These are phyloP conservation scores for Pelargonium myrrhifolium DNA, from an alignment of 441 rosid species.

Conservation along the genomic window DNA sequence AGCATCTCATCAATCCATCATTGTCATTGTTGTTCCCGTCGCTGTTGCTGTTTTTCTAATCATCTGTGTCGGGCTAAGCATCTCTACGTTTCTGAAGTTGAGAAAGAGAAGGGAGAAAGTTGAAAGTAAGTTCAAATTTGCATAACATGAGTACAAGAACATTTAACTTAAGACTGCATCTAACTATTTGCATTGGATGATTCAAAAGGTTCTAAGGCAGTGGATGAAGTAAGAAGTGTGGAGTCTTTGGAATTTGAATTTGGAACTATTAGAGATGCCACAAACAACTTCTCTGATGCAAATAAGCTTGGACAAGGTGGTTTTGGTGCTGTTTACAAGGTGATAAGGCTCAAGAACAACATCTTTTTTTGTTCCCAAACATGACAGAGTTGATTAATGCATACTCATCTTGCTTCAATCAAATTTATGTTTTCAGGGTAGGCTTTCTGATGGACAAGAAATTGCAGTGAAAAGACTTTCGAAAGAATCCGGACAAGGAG, in stretches of 20 bases:
- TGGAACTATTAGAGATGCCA: conserved; percentile 28
- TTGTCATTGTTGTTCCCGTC: neutral
- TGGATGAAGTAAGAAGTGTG: conserved; percentile 16
- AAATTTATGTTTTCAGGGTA: neutral
- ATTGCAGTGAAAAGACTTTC: conserved; percentile 38
- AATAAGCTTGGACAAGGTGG: conserved; percentile 45
- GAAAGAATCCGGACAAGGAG: conserved; percentile 32
- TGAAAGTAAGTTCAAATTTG: neutral
- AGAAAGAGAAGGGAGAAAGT: neutral
- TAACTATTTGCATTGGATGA: neutral
- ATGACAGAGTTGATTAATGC: neutral
- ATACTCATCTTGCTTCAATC: neutral
- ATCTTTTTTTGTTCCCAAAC: too few relatives aligned
- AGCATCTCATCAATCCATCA: conserved; percentile 9
- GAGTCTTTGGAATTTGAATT: conserved; percentile 33
- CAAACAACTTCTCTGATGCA: conserved; percentile 24
- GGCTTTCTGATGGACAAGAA: conserved; percentile 22
- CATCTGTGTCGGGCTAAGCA: neutral
- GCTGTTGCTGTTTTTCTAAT: neutral
- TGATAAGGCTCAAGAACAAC: neutral
- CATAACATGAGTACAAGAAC: neutral
- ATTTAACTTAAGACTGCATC: neutral
- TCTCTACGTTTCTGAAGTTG: neutral
- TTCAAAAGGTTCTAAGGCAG: conserved; percentile 8
- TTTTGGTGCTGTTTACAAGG: too few relatives aligned